Evolutionary conservation across 805 yeast genomes (phyloP), one percentile per base, ranked within the genome.

Genomic region (Allodekkera sacchari): DNA sequence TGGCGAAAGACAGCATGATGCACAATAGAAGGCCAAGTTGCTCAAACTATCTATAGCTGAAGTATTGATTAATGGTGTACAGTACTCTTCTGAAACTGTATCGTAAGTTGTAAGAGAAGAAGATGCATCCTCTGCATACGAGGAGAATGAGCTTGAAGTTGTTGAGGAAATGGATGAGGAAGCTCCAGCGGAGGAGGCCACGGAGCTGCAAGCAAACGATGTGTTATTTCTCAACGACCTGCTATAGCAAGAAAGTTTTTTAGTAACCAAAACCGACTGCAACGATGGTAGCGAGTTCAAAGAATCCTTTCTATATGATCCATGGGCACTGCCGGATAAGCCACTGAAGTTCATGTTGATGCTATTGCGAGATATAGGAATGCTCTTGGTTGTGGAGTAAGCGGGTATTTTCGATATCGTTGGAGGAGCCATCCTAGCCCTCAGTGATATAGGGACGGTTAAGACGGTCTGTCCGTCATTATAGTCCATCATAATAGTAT

Each of bases 211-310:
- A 27, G 22, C 17, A 13, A 25, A 20, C 10, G 25, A 19, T 28
- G 18, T 4, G 13, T 18, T 12, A n/a, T 16, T 23, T n/a, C 17
- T 23, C 11, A 30, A 22, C 10, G 33, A 30, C n/a, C 27, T 15
- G 15, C 33, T 30, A 18, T 30, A 30, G 12, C 28, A 30, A 23
- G 33, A 23, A 8, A 11, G 7, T n/a, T 18, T 22, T 18, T 23
- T 30, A 6, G 33, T 12, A n/a, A 18, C 7, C 7, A 30, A 18
- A 12, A 18, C 22, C 7, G 33, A 23, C 16, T 23, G 20, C 3
- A 30, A 18, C 23, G 28, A 23, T 30, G 33, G 33, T 8, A 28
- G 18, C 6, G 22, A 12, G 9, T 11, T 6, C 13, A 27, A n/a
- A 9, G 11, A 6, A 10, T n/a, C 13, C 9, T 24, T n/a, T n/a